Evolutionary conservation across 2,329 filamentous ascomycete genomes (phyloP), one percentile per base, ranked within the genome.

Genomic region (Cladosporium austrohemisphaericum): DNA sequence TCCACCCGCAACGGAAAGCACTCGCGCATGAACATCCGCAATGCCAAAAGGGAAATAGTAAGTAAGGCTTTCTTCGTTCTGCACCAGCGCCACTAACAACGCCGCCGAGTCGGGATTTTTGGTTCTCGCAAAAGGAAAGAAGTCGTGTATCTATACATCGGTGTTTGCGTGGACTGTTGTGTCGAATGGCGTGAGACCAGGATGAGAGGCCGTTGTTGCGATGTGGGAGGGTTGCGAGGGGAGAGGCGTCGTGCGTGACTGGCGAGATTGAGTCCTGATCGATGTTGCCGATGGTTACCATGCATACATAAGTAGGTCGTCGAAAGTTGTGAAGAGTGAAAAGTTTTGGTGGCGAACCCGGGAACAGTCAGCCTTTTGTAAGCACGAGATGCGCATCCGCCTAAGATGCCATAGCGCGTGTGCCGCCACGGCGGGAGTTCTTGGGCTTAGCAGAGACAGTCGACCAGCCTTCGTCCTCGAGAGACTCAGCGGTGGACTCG

Each of bases 401-500:
- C 55, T 68, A 76, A 43, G 74, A 76, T 52, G 74, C 74, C 55
- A 76, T 67, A 29, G 73, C 73, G 37, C 74, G 69, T 44, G 68
- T 59, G 44, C 69, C 68, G 35, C 62, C 67, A 54, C 71, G 68
- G 52, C 64, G 66, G 52, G 66, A 68, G 57, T 68, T 72, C 65
- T 75, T 75, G 26, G 65, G 61, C 54, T 74, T 71, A 43, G 71
- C 68, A 25, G 71, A 65, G 37, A 78, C 76, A 31, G 75, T 77
- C 59, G 71, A 76, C 74, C 75, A 78, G 55, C 76, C 76, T 44
- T 78, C 76, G 8, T 76, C 75, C 44, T 77, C 75, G 37, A 76
- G 61, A 11, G 60, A 60, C 59, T 76, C 69, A 14, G 74, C 71
- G 23, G 72, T 74, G 32, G 66, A 62, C 28, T 67, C 67, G 18